Evolutionary conservation across 2,329 filamentous ascomycete species (phyloP).

Genomic region (Curvularia eragrostidis): DNA sequence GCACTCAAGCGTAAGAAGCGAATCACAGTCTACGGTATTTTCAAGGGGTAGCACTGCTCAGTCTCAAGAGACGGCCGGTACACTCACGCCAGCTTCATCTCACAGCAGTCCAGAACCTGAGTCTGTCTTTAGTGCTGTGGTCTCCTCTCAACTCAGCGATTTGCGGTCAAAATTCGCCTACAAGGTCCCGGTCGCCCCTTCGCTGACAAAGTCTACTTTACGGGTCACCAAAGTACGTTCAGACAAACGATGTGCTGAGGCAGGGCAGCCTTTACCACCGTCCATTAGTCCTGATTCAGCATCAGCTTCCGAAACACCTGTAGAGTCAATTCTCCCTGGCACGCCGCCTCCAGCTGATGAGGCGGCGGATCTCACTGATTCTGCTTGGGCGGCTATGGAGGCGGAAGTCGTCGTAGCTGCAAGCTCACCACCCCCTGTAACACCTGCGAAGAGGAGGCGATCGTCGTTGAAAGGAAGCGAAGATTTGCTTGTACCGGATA

Average conservation of each 20-base stretch:
- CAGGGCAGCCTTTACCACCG: constrained; percentile 14
- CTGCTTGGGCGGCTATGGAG: constrained; percentile 38
- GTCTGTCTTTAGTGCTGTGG: constrained; percentile 32
- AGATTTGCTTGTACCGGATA: constrained; percentile 56
- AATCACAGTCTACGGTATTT: constrained; percentile 39
- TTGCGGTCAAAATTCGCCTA: constrained; percentile 44
- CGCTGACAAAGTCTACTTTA: constrained; percentile 6
- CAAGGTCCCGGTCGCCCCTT: constrained; percentile 15
- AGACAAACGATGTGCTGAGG: constrained; percentile 18
- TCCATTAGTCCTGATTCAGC: constrained; percentile 10
- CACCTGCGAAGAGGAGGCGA: constrained; percentile 27
- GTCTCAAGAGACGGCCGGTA: constrained; percentile 38
- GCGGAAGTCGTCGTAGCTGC: constrained; percentile 43
- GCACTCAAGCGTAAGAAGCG: constrained; percentile 23
- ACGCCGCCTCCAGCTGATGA: constrained; percentile 16
- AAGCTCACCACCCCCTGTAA: constrained; percentile 33
- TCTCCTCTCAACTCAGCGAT: constrained; percentile 39
- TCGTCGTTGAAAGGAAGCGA: constrained; percentile 53
- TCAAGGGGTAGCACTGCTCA: constrained; percentile 31
- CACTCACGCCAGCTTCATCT: constrained; percentile 43
- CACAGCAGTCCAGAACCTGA: constrained; percentile 38
- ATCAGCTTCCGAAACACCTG: background rate
- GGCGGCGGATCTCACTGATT: constrained; percentile 28
- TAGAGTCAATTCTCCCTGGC: constrained; percentile 16
- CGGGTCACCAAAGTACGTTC: constrained; percentile 10